These are phyloP conservation scores for Helminthosporium solani DNA, from an alignment of 2,329 filamentous ascomycete genomes.

Conservation along the genomic window DNA sequence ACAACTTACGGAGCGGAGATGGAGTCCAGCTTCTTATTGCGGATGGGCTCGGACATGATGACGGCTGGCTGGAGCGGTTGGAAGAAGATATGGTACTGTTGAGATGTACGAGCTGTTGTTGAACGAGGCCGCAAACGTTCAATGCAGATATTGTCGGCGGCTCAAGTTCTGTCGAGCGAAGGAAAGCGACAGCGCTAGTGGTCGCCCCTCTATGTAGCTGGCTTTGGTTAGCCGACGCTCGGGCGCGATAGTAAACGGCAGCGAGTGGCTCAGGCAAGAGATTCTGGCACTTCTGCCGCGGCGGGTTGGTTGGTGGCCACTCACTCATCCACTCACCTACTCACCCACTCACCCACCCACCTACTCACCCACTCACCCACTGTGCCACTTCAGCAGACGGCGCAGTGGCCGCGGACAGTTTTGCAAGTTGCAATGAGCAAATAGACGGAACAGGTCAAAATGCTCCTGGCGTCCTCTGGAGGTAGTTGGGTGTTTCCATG, in stretches of 20 bases:
- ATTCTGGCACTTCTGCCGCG: no score
- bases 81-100: slow-evolving; percentile 1
- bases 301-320: no score
- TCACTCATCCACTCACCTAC: no score
- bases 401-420: no score
- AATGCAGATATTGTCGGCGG: slow-evolving; percentile 34
- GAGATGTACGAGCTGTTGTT: slow-evolving; percentile 21
- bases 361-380: no score
- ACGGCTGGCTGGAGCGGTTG: slow-evolving; percentile 15
- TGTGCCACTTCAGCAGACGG: no score
- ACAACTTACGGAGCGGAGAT: slow-evolving; percentile 63
- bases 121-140: slow-evolving; percentile 20
- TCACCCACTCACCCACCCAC: no score
- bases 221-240: slow-evolving; percentile 11
- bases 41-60: slow-evolving; percentile 67
- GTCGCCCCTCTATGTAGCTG: slow-evolving; percentile 28
- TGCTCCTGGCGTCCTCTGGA: no score
- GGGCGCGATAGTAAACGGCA: slow-evolving; percentile 14
- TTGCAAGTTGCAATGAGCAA: no score
- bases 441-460: no score
- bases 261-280: not conserved
- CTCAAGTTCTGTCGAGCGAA: slow-evolving; percentile 29
- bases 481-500: no score
- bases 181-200: slow-evolving; percentile 19
- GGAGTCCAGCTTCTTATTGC: slow-evolving; percentile 64